Conservation (phyloP, 2,329 filamentous ascomycete genomes). For the Chrysoporthe puriensis region DNA sequence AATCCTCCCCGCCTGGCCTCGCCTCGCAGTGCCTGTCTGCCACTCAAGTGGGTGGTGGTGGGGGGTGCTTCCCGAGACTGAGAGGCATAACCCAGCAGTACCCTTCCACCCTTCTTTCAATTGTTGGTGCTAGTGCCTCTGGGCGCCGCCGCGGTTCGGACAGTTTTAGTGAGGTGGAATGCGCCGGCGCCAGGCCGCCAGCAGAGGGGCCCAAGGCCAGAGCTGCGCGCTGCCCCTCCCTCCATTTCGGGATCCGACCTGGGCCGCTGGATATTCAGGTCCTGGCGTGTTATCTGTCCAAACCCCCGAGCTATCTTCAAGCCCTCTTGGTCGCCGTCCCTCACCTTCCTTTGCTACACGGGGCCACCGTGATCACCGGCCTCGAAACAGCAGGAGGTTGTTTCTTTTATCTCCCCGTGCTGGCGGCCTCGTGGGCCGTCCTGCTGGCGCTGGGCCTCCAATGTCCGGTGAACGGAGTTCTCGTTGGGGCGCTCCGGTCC, state of each 20-base stretch:
- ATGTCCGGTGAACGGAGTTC: conserved; percentile 12
- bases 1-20: too few species aligned
- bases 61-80: not conserved
- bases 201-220: not conserved
- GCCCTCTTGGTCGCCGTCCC: not conserved
- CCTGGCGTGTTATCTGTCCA: not conserved
- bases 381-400: conserved; percentile 15
- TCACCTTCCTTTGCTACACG: conserved; percentile 2
- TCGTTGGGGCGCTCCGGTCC: conserved; percentile 1
- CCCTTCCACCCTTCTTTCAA: too few species aligned
- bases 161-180: not conserved
- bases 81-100: not conserved
- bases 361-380: not conserved
- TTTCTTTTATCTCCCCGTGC: not conserved
- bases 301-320: conserved; percentile 8
- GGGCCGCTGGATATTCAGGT: not conserved
- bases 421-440: not conserved
- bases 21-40: not conserved
- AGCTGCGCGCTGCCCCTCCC: too few species aligned
- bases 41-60: not conserved
- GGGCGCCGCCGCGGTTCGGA: not conserved
- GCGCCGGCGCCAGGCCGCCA: not conserved
- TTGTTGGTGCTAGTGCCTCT: conserved; percentile 9
- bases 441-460: not conserved
- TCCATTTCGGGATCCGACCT: conserved; percentile 16